phyloP scores from a whole-genome alignment of 2,329 filamentous ascomycete species.

The Diplodia corticola region DNA sequence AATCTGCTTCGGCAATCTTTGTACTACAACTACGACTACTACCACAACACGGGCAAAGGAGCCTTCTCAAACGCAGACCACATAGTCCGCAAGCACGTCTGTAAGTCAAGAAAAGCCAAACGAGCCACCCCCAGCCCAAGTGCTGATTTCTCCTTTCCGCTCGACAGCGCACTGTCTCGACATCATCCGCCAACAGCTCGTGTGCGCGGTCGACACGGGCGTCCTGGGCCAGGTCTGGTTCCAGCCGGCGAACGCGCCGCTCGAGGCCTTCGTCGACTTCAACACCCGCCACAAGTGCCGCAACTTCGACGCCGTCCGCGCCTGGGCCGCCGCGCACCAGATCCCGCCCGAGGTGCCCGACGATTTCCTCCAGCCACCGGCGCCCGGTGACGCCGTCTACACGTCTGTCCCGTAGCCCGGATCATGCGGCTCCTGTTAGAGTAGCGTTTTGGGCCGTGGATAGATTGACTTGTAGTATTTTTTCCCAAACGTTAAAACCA shows the following conservation, averaged over 20 bases:
- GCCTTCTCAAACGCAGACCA: constrained; percentile 58
- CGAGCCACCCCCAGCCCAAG: not conserved
- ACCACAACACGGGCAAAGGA: constrained; percentile 51
- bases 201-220: constrained; percentile 62
- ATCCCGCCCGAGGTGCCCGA: constrained; percentile 46
- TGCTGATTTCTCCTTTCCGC: not conserved
- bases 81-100: constrained; percentile 58
- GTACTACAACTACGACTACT: constrained; percentile 62
- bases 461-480: too few species aligned
- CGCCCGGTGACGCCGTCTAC: constrained; percentile 34
- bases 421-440: not conserved
- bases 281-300: constrained; percentile 61
- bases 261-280: constrained; percentile 61
- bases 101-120: constrained; percentile 43
- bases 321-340: constrained; percentile 58
- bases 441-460: too few species aligned
- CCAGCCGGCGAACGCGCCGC: constrained; percentile 44
- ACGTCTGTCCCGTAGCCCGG: constrained; percentile 31
- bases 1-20: constrained; percentile 60
- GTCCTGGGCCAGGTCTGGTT: constrained; percentile 64
- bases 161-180: constrained; percentile 60
- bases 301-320: constrained; percentile 55
- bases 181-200: constrained; percentile 61
- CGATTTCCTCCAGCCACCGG: constrained; percentile 47
- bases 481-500: too few species aligned